Conservation (phyloP, 352 stramenopile species). For the Globisporangium cystogenes region DNA sequence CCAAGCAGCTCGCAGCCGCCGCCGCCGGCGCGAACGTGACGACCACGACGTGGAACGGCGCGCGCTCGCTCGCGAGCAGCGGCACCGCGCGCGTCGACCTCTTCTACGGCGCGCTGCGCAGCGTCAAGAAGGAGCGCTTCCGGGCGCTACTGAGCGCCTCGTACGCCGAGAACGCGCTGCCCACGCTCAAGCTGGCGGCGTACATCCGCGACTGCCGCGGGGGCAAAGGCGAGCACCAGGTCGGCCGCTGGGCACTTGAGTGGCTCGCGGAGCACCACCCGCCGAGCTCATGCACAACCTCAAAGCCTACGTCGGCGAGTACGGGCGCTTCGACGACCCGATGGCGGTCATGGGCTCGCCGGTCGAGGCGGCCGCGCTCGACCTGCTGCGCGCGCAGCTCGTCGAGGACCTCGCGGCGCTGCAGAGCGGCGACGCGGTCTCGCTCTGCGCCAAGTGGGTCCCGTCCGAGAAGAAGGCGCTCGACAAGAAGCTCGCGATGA, state of each 20-base stretch:
- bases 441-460: slow-evolving; percentile 52
- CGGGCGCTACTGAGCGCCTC: slow-evolving; percentile 24
- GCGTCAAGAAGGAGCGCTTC: slow-evolving; percentile 23
- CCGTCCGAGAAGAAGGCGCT: slow-evolving; percentile 50
- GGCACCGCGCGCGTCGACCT: slow-evolving; percentile 38
- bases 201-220: slow-evolving; percentile 44
- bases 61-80: slow-evolving; percentile 25
- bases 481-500: slow-evolving; percentile 44
- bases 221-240: slow-evolving; percentile 40
- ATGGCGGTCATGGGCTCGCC: slow-evolving; percentile 35
- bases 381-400: slow-evolving; percentile 31
- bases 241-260: slow-evolving; percentile 31
- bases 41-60: slow-evolving; percentile 37
- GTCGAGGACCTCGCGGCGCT: slow-evolving; percentile 20
- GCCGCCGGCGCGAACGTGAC: slow-evolving; percentile 1
- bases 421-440: slow-evolving; percentile 18
- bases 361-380: slow-evolving; percentile 30
- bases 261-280: slow-evolving; percentile 27
- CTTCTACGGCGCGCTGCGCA: slow-evolving; percentile 29
- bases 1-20: slow-evolving; percentile 18
- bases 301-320: slow-evolving; percentile 31
- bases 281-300: slow-evolving; percentile 39
- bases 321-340: slow-evolving; percentile 43
- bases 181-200: slow-evolving; percentile 49
- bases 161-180: slow-evolving; percentile 36